Percentiles rank a stretch among this genome's conserved stretches.
Conservation (phyloP, 345 rosid genomes). For the Stellera chamaejasme region DNA sequence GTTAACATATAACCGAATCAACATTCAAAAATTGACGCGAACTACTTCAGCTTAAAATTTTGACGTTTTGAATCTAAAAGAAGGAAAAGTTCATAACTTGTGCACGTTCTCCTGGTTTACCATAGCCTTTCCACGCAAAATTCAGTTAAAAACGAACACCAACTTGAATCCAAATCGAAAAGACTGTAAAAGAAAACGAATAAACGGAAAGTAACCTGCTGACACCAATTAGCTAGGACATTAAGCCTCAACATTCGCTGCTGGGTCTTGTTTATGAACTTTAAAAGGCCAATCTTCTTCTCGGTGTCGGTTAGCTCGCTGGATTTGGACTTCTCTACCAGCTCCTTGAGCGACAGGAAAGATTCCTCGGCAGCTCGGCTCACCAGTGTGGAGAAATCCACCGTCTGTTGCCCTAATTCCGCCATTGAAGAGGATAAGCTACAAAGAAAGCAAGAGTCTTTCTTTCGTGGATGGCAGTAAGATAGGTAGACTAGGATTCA, state of each 20-base stretch:
- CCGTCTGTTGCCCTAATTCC: conserved; percentile 90
- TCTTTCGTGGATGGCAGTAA: conserved; percentile 8
- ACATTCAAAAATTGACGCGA: too few relatives aligned
- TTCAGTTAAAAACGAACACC: background rate
- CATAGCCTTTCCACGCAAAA: background rate
- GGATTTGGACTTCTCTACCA: conserved; percentile 71
- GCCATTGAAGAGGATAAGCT: conserved; percentile 26
- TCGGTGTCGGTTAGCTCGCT: conserved; percentile 69
- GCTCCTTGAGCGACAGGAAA: conserved; percentile 61
- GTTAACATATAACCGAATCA: too few relatives aligned
- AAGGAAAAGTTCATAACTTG: too few relatives aligned
- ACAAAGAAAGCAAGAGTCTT: conserved; percentile 9
- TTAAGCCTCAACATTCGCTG: conserved; percentile 94
- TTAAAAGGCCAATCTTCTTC: conserved; percentile 75
- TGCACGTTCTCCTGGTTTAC: too few relatives aligned
- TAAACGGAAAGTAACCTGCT: conserved; percentile 50
- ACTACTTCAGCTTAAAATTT: too few relatives aligned
- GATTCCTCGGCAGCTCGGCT: conserved; percentile 85
- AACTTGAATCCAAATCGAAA: background rate
- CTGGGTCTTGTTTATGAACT: conserved; percentile 72
- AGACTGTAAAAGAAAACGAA: background rate
- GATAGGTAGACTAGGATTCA: background rate
- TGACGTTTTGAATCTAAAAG: too few relatives aligned
- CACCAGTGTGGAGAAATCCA: conserved; percentile 70
- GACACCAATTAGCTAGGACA: conserved; percentile 97